Percentiles rank a stretch among this genome's conserved stretches.
Evolutionary conservation across 495 filamentous ascomycete species (phyloP).

Genomic region (Penicillium antarcticum): DNA sequence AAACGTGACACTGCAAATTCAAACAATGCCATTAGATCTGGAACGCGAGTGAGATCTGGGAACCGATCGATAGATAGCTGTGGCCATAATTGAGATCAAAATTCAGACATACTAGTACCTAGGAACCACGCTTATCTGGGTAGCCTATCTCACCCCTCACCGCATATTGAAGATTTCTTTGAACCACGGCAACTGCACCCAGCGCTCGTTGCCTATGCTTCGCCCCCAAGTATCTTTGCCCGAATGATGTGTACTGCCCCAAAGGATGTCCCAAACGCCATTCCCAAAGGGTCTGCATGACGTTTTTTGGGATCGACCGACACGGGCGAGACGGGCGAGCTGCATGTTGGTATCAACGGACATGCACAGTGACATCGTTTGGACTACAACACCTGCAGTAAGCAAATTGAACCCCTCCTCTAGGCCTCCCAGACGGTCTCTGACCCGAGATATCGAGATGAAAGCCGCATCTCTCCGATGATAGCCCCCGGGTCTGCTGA

Average conservation of each 20-base stretch:
- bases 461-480: background rate
- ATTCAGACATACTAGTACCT: background rate
- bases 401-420: background rate
- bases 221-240: background rate
- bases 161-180: background rate
- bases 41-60: too few species aligned
- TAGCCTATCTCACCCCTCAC: background rate
- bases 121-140: background rate
- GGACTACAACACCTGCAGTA: too few species aligned
- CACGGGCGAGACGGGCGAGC: background rate
- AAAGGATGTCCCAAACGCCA: too few species aligned
- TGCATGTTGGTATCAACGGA: too few species aligned
- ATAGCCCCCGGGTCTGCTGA: background rate
- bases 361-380: conserved; percentile 5
- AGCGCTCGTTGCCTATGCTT: background rate
- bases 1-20: too few species aligned
- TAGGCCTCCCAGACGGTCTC: background rate
- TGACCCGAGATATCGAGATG: background rate
- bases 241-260: too few species aligned
- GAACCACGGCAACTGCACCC: background rate
- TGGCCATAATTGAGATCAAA: background rate
- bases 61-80: too few species aligned
- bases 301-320: background rate
- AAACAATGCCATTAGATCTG: too few species aligned
- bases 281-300: background rate